phyloP scores from a whole-genome alignment of 2,329 filamentous ascomycete genomes.

The Aspergillus tanneri region DNA sequence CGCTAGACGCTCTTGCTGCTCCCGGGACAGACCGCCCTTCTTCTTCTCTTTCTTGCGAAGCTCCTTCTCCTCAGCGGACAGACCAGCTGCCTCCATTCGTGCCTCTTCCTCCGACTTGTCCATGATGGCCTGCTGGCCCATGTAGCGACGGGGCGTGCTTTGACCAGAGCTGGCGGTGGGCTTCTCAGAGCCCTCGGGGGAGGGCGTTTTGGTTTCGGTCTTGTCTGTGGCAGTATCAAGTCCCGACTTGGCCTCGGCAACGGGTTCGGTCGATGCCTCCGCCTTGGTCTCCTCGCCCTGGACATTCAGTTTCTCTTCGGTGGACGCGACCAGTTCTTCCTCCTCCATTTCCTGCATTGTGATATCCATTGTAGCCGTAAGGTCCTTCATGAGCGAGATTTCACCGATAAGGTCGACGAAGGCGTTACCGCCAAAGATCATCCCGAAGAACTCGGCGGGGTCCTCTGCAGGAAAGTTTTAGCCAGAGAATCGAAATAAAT shows the following conservation, averaged over 20 bases:
- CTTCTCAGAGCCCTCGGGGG: constrained; percentile 23
- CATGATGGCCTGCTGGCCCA: constrained; percentile 83
- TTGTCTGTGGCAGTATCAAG: constrained; percentile 53
- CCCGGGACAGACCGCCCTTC: constrained; percentile 80
- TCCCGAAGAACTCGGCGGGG: constrained; percentile 94
- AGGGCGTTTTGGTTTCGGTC: constrained; percentile 29
- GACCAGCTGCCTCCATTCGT: constrained; percentile 61
- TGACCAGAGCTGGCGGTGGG: constrained; percentile 39
- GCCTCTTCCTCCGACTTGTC: constrained; percentile 80
- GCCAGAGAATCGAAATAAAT: not conserved
- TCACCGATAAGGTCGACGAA: constrained; percentile 97
- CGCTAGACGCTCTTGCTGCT: constrained; percentile 87
- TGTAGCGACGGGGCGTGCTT: constrained; percentile 53
- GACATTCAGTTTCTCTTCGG: constrained; percentile 49
- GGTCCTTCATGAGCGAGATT: constrained; percentile 97
- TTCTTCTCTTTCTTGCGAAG: constrained; percentile 82
- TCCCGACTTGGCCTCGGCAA: constrained; percentile 19
- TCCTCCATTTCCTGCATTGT: constrained; percentile 79
- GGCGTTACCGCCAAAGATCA: constrained; percentile 95
- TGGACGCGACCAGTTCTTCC: constrained; percentile 58
- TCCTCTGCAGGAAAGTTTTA: constrained; percentile 58
- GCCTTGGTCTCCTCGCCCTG: constrained; percentile 48
- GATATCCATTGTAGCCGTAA: constrained; percentile 98
- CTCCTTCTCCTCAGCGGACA: constrained; percentile 72
- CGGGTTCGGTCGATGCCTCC: constrained; percentile 35